Evolutionary conservation across 257 asterid species (phyloP).

Genomic region (Nicotiana undulata): DNA sequence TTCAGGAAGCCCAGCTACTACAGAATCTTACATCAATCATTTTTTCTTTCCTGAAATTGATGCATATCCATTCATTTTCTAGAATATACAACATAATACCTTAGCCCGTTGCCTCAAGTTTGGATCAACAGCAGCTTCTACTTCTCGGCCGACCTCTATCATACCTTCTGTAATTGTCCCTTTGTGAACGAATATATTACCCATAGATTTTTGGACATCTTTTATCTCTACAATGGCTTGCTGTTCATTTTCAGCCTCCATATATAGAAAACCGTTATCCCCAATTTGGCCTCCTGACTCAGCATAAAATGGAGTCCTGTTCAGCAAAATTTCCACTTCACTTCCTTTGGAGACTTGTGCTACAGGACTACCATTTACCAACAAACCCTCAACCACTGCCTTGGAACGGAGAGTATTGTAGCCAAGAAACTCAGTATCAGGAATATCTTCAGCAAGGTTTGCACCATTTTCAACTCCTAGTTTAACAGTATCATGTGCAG

Average conservation of each 20-base stretch:
- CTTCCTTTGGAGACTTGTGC: conserved; percentile 66
- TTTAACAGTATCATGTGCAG: conserved; percentile 84
- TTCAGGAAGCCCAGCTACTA: not conserved
- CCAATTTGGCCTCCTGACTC: conserved; percentile 98
- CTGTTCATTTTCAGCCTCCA: conserved; percentile 32
- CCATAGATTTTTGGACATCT: conserved; percentile 74
- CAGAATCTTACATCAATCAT: not conserved
- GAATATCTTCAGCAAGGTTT: conserved; percentile 49
- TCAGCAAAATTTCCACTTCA: conserved; percentile 78
- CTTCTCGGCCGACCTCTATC: conserved; percentile 60
- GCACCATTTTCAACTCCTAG: conserved; percentile 74
- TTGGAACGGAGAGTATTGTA: conserved; percentile 52
- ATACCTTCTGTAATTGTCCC: conserved; percentile 67
- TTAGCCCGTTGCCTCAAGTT: conserved; percentile 81
- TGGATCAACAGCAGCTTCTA: conserved; percentile 84
- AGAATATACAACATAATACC: conserved; percentile 29
- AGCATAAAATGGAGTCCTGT: conserved; percentile 89
- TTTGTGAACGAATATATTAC: conserved; percentile 76
- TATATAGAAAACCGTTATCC: conserved; percentile 61
- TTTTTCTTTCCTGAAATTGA: not conserved
- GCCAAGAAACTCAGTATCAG: conserved; percentile 82
- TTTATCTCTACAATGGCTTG: conserved; percentile 55
- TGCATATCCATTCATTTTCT: not conserved
- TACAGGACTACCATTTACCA: conserved; percentile 67
- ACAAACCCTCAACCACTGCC: conserved; percentile 71